Evolutionary conservation across 1,284 basidiomycete species (phyloP), one percentile per base, ranked within the genome.

Genomic region (Fomitiporia mediterranea): DNA sequence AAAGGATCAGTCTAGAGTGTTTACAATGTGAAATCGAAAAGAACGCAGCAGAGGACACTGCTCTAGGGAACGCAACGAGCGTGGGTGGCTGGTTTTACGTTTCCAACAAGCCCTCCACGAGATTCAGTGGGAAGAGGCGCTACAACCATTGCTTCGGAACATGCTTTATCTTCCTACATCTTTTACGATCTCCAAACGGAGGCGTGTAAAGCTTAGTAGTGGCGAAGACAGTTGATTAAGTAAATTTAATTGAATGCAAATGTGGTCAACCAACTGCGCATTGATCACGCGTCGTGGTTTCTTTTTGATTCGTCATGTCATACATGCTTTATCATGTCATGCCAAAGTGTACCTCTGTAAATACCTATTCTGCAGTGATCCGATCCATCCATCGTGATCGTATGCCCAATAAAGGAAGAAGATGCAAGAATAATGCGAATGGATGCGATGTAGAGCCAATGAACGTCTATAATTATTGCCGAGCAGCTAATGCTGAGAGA

Each of bases 51-150:
- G 48, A 66, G 17, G 65, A 67, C 60, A 60, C 68, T 35, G 68
- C 67, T 25, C 68, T 72, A 73, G 74, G 53, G 89, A 91, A 64
- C 69, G 86, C 39, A 84, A 89, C 66, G 86, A 91, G 62, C 75
- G 89, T 0, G 84, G 81, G 2, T 91, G 87, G 86, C 91, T 89
- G 89, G 77, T 82, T 2, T 64, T 84, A 51, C 73, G 86, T 42
- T 90, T 90, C 63, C 82, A 84, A 61, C 80, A 86, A 61, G 81
- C 89, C 4, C 71, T 86, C 59, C 68, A 72, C 30, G 84, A 86
- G 66, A 65, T 82, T 62, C 70, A 74, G 57, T 54, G 64, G 64
- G 38, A 69, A 51, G 65, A 56, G 50, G 58, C 58, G 25, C 59
- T 42, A 9, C 28, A 27, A 3, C 27, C 48, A 6, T 39, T 28